Evolutionary conservation across 2,329 filamentous ascomycete genomes (phyloP), one percentile per base, ranked within the genome.

Genomic region (Phyllosticta citriasiana): DNA sequence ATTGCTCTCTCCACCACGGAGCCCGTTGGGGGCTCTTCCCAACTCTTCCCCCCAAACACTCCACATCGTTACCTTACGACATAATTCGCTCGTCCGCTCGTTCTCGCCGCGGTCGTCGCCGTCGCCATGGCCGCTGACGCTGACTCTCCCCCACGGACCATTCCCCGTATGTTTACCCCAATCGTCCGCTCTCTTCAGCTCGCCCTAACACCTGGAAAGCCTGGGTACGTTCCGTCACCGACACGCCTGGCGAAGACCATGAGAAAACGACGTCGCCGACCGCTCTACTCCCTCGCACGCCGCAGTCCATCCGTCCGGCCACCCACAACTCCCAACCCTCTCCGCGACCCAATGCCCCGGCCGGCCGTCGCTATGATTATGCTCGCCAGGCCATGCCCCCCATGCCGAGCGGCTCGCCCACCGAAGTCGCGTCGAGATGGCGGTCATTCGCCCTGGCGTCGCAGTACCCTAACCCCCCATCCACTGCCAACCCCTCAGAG

Each of bases 351-450:
- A 72, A 70, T 55, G 67, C 68, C 7, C 70, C 72, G 33, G 67
- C 71, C 9, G 74, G 74, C 60, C 71, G 73, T 66, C 69, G 68
- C 53, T 76, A 72, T 63, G 74, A 76, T 64, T 70, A 76, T 62
- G 70, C 64, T 53, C 69, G 74, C 59, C 72, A 75, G 63, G 69
- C 71, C 59, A 69, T 67, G 2, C 72, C 74, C 12, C 71, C 74
- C 7, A 73, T 72, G 25, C 72, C 73, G 50, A 68, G 66, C 9
- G 65, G 67, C 1, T 71, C 72, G 14, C 63, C 74, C 60, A 67
- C 65, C 62, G 71, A 74, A 58, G 67, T 65, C 53, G 73, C 73
- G 10, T 72, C 70, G 5, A 73, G 72, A 64, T 76, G 74, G 74
- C 70, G 71, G 62, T 67, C 70, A 22, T 75, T 76, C 59, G 68